Evolutionary conservation across 2,329 filamentous ascomycete species (phyloP).

Genomic region (Diplodia mutila): DNA sequence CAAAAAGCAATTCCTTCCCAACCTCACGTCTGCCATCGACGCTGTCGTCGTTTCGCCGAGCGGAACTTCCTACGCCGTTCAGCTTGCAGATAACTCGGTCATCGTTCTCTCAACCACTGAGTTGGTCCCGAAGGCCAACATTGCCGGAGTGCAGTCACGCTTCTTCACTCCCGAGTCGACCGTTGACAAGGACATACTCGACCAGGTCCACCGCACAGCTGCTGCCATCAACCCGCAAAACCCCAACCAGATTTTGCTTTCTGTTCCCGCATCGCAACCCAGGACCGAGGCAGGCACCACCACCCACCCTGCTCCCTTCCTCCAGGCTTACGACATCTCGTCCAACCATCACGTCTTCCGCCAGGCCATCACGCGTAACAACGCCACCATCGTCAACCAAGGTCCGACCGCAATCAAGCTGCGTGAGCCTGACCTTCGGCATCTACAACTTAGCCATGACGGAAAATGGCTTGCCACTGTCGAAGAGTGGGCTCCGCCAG

Average conservation of each 20-base stretch:
- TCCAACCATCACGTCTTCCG: conserved; percentile 77
- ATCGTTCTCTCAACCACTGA: conserved; percentile 91
- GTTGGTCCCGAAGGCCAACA: conserved; percentile 79
- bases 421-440: conserved; percentile 75
- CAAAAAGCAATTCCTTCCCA: conserved; percentile 81
- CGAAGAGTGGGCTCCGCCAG: conserved; percentile 84
- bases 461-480: conserved; percentile 89
- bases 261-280: conserved; percentile 57
- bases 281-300: conserved; percentile 33
- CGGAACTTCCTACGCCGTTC: conserved; percentile 80
- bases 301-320: conserved; percentile 57
- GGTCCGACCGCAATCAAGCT: conserved; percentile 58
- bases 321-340: conserved; percentile 88
- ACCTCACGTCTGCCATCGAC: conserved; percentile 83
- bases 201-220: conserved; percentile 38
- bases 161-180: neutral
- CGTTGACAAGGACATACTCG: conserved; percentile 26
- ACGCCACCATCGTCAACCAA: conserved; percentile 78
- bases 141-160: conserved; percentile 75
- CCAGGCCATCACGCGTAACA: conserved; percentile 87
- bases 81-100: conserved; percentile 87
- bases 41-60: conserved; percentile 79
- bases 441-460: conserved; percentile 75
- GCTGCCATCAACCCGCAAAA: conserved; percentile 48
- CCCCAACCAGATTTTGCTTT: conserved; percentile 49